Evolutionary conservation across 2,329 filamentous ascomycete genomes (phyloP).

Genomic region (Cadophora luteo-olivacea): DNA sequence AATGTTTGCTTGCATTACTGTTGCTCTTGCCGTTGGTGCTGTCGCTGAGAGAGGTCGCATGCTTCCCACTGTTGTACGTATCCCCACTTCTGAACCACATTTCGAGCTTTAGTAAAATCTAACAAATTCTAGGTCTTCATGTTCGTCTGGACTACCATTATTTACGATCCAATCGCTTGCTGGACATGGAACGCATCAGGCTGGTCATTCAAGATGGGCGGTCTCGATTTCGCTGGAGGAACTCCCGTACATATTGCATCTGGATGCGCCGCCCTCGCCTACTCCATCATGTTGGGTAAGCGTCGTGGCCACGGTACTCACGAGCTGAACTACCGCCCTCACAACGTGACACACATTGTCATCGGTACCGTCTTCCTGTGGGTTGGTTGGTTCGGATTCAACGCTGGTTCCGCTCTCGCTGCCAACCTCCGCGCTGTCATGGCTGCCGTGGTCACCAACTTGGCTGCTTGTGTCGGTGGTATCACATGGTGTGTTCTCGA

Average conservation of each 20-base stretch:
- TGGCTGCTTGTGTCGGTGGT: conserved; percentile 83
- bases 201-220: conserved; percentile 81
- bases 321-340: conserved; percentile 88
- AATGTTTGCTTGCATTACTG: conserved; percentile 88
- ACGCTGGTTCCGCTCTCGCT: conserved; percentile 80
- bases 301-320: conserved; percentile 77
- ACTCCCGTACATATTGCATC: conserved; percentile 90
- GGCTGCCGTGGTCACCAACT: conserved; percentile 85
- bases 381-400: conserved; percentile 97
- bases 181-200: conserved; percentile 91
- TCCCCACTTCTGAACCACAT: not conserved
- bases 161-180: conserved; percentile 93
- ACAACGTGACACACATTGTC: conserved; percentile 92
- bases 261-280: conserved; percentile 82
- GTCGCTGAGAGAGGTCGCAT: conserved; percentile 75
- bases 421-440: conserved; percentile 87
- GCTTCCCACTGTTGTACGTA: conserved; percentile 28
- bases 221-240: conserved; percentile 87
- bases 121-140: conserved; percentile 79
- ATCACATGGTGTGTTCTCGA: conserved; percentile 91
- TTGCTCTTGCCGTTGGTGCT: conserved; percentile 83
- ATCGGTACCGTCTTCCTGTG: conserved; percentile 93
- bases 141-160: conserved; percentile 88
- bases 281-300: conserved; percentile 88
- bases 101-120: not conserved